Evolutionary conservation across 2,329 filamentous ascomycete genomes (phyloP).

Genomic region (Calonectria multiphialidica): DNA sequence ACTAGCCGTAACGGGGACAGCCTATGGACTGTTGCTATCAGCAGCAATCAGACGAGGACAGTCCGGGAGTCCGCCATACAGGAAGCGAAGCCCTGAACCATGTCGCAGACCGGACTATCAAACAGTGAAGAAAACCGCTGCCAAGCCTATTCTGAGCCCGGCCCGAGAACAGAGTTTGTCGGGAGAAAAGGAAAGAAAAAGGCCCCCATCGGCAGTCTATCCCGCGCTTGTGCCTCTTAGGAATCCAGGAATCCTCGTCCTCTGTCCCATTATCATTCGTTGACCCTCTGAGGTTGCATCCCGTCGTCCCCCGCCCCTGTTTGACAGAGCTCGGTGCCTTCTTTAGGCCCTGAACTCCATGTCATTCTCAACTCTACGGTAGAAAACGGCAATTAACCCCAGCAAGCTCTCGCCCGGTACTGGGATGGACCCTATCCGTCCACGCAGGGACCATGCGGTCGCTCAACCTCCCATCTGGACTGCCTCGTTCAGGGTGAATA

Average conservation of each 20-base stretch:
- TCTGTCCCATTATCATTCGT: neutral
- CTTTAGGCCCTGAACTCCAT: conserved; percentile 8
- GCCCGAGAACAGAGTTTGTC: conserved; percentile 6
- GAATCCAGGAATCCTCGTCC: neutral
- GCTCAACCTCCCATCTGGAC: conserved; percentile 18
- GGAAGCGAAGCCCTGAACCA: neutral
- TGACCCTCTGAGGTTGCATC: neutral
- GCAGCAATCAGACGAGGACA: neutral
- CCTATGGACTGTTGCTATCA: neutral
- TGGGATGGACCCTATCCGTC: neutral
- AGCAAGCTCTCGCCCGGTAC: conserved; percentile 11
- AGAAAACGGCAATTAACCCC: conserved; percentile 17
- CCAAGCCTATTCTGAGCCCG: neutral
- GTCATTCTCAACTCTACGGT: neutral
- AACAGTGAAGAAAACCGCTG: conserved; percentile 4
- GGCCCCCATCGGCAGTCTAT: neutral
- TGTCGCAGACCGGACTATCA: conserved; percentile 11
- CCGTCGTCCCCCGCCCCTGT: neutral
- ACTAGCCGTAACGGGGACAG: conserved; percentile 24
- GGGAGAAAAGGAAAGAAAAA: neutral
- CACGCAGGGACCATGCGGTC: conserved; percentile 18
- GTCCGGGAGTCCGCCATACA: neutral
- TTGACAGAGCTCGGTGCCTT: neutral
- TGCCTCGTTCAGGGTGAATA: conserved; percentile 32
- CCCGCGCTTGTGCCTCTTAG: conserved; percentile 3